These are phyloP conservation scores for Isatis tinctoria DNA, from an alignment of 345 rosid genomes.

Conservation along the genomic window DNA sequence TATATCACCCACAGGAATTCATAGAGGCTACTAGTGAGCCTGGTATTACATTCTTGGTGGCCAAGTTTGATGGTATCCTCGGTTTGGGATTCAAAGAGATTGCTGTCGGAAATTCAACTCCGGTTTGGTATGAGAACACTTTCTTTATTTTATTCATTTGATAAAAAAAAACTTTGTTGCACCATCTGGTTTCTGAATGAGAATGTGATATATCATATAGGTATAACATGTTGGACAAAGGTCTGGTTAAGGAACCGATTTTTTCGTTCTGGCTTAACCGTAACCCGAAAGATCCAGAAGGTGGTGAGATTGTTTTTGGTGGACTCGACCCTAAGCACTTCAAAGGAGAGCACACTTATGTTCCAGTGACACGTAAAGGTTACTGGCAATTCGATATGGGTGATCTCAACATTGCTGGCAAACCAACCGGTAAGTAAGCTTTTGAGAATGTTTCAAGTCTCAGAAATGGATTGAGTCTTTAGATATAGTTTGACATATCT, in stretches of 20 bases:
- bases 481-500: background rate
- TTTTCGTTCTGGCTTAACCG: constrained; percentile 97
- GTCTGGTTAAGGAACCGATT: constrained; percentile 67
- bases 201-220: constrained; percentile 33
- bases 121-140: constrained; percentile 62
- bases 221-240: constrained; percentile 84
- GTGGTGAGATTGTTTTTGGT: constrained; percentile 92
- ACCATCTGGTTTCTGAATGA: background rate
- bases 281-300: constrained; percentile 58
- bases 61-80: constrained; percentile 89
- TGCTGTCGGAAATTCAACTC: constrained; percentile 69
- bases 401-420: constrained; percentile 70
- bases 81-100: constrained; percentile 97
- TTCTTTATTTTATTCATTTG: background rate
- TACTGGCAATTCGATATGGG: constrained; percentile 98
- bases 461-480: background rate
- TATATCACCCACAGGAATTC: constrained; percentile 53
- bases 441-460: background rate
- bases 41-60: constrained; percentile 76
- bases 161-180: too few species aligned
- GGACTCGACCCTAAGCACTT: constrained; percentile 74
- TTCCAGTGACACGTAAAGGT: constrained; percentile 84
- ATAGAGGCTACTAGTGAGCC: constrained; percentile 94
- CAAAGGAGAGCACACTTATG: constrained; percentile 83
- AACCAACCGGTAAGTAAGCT: constrained; percentile 61